phyloP scores from a whole-genome alignment of 805 yeast genomes.

The Metschnikowia noctiluminum region DNA sequence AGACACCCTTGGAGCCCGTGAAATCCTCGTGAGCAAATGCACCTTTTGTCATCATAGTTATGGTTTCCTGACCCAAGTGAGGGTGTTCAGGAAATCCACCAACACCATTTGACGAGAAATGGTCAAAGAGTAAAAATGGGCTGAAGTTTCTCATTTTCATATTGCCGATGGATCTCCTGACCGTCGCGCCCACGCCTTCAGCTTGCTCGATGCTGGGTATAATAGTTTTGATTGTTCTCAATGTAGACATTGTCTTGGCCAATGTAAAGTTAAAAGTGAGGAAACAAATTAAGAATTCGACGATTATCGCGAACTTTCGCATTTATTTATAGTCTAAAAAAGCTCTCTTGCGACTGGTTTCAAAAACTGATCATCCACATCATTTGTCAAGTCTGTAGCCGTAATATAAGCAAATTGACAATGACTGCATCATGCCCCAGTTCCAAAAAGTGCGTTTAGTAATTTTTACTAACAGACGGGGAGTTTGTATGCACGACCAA shows the following conservation, averaged over 20 bases:
- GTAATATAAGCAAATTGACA: background rate
- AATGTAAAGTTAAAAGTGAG: conserved; percentile 1
- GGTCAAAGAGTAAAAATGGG: conserved; percentile 81
- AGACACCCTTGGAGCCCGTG: conserved; percentile 76
- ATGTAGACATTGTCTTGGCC: conserved; percentile 13
- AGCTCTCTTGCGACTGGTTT: too few relatives aligned
- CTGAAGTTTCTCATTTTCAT: conserved; percentile 66
- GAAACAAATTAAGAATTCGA: background rate
- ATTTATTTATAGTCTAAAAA: conserved; percentile 1
- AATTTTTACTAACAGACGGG: background rate
- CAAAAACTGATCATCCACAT: background rate
- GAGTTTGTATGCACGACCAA: background rate
- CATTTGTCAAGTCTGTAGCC: background rate
- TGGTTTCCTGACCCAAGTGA: conserved; percentile 81
- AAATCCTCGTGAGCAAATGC: conserved; percentile 80
- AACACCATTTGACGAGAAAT: conserved; percentile 60
- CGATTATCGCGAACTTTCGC: background rate
- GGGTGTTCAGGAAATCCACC: conserved; percentile 85
- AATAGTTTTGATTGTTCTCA: conserved; percentile 32
- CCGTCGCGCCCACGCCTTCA: conserved; percentile 88
- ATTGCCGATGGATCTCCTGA: conserved; percentile 77
- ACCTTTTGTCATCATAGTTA: conserved; percentile 64
- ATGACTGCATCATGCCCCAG: background rate
- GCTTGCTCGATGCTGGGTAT: conserved; percentile 60
- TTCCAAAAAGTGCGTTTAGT: background rate